These are phyloP conservation scores for Globisporangium emineosum DNA, from an alignment of 352 stramenopile species.

Conservation along the genomic window DNA sequence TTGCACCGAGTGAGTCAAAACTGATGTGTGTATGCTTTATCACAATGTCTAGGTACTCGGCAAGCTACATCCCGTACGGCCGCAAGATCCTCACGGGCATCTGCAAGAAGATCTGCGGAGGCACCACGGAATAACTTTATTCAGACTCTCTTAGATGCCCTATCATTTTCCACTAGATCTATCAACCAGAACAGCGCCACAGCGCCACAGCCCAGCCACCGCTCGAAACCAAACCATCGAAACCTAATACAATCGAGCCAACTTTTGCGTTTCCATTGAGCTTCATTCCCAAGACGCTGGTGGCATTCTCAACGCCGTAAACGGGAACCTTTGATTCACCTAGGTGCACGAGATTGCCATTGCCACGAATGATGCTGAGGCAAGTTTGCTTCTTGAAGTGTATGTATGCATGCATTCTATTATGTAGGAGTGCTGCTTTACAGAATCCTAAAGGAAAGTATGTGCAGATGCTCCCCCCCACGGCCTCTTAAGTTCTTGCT, in stretches of 20 bases:
- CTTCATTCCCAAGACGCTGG: too few species aligned
- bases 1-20: too few species aligned
- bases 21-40: too few species aligned
- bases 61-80: constrained; percentile 83
- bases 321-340: too few species aligned
- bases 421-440: not conserved
- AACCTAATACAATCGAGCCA: constrained; percentile 20
- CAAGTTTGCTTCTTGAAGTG: too few species aligned
- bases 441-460: constrained; percentile 4
- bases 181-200: not conserved
- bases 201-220: not conserved
- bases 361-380: too few species aligned
- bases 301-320: too few species aligned
- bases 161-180: not conserved
- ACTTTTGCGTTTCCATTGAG: too few species aligned
- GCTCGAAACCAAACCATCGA: not conserved
- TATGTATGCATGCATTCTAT: constrained; percentile 3
- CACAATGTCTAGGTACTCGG: constrained; percentile 57
- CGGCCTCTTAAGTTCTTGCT: not conserved
- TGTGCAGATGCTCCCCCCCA: not conserved
- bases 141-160: not conserved
- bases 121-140: constrained; percentile 21
- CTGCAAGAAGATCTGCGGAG: constrained; percentile 59
- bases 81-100: constrained; percentile 74
- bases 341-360: too few species aligned